A percentile compares a stretch with the other conserved stretches of the same genome.
Conservation (phyloP, 352 stramenopile genomes). For the Globisporangium nodosum region DNA sequence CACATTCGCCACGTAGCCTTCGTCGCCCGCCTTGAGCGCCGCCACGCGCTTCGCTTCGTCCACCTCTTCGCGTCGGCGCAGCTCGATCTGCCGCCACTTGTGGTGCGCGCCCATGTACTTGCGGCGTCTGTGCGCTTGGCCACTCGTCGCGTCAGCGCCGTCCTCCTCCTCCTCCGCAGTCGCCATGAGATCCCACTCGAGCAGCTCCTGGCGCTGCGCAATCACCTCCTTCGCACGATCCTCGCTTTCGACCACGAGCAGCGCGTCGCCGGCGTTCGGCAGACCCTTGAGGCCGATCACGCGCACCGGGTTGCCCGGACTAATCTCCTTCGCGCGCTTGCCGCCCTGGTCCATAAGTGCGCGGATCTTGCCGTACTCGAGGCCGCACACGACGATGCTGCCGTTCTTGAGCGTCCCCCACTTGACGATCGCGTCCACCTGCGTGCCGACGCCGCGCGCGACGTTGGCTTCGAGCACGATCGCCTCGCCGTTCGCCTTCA, state of each 20-base stretch:
- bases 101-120: slow-evolving; percentile 43
- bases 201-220: slow-evolving; percentile 56
- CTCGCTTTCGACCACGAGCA: slow-evolving; percentile 71
- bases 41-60: slow-evolving; percentile 71
- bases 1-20: slow-evolving; percentile 88
- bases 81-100: slow-evolving; percentile 67
- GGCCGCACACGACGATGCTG: slow-evolving; percentile 93
- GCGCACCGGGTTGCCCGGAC: slow-evolving; percentile 89
- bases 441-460: slow-evolving; percentile 91
- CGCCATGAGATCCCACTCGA: slow-evolving; percentile 74
- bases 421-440: slow-evolving; percentile 95
- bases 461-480: slow-evolving; percentile 96
- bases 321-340: slow-evolving; percentile 87
- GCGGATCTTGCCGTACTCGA: slow-evolving; percentile 93
- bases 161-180: slow-evolving; percentile 47
- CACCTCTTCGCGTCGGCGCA: slow-evolving; percentile 54
- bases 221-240: slow-evolving; percentile 79
- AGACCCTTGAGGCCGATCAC: slow-evolving; percentile 83
- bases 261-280: slow-evolving; percentile 65
- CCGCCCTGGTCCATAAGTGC: slow-evolving; percentile 58
- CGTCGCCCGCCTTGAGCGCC: slow-evolving; percentile 58
- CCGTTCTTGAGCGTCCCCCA: slow-evolving; percentile 95
- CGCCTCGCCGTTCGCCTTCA: slow-evolving; percentile 83
- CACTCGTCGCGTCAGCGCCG: slow-evolving; percentile 41
- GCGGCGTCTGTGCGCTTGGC: slow-evolving; percentile 24